Evolutionary conservation across 2,329 filamentous ascomycete species (phyloP).

Genomic region (Endocalyx cinctus): DNA sequence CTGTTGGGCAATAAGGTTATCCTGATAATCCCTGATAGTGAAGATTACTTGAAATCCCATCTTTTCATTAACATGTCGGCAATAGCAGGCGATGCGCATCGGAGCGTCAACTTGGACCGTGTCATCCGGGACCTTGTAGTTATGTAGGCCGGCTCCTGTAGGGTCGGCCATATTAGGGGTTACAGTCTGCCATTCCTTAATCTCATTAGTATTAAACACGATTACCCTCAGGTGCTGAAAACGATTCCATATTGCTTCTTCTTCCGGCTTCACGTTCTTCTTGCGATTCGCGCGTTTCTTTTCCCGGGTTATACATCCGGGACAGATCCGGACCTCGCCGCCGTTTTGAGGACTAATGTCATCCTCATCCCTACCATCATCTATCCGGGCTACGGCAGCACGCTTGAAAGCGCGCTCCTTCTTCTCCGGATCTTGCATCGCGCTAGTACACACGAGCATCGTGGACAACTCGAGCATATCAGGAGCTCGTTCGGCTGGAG

Average conservation of each 20-base stretch:
- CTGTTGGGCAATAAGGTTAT: slow-evolving; percentile 74
- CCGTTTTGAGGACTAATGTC: slow-evolving; percentile 76
- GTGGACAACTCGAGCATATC: slow-evolving; percentile 78
- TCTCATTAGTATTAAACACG: slow-evolving; percentile 85
- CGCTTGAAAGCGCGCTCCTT: slow-evolving; percentile 63
- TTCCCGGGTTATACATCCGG: slow-evolving; percentile 87
- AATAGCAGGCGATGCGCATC: slow-evolving; percentile 97
- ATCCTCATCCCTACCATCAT: slow-evolving; percentile 52
- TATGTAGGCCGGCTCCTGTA: slow-evolving; percentile 36
- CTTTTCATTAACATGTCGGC: slow-evolving; percentile 91
- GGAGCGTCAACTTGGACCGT: slow-evolving; percentile 77
- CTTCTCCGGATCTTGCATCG: slow-evolving; percentile 70
- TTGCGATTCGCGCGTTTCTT: slow-evolving; percentile 87
- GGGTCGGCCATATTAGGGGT: slow-evolving; percentile 46
- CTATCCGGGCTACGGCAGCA: slow-evolving; percentile 40
- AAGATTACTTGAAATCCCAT: slow-evolving; percentile 90
- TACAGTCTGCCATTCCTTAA: slow-evolving; percentile 75
- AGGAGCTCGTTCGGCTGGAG: slow-evolving; percentile 57
- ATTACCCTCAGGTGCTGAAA: slow-evolving; percentile 79
- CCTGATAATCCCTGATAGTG: slow-evolving; percentile 79
- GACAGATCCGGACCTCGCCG: slow-evolving; percentile 89
- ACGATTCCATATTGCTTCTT: slow-evolving; percentile 80
- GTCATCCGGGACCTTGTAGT: slow-evolving; percentile 47
- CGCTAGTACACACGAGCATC: slow-evolving; percentile 85
- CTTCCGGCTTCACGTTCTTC: slow-evolving; percentile 88